Conservation (phyloP, 1,284 basidiomycete species). For the Dichomitus squalens region DNA sequence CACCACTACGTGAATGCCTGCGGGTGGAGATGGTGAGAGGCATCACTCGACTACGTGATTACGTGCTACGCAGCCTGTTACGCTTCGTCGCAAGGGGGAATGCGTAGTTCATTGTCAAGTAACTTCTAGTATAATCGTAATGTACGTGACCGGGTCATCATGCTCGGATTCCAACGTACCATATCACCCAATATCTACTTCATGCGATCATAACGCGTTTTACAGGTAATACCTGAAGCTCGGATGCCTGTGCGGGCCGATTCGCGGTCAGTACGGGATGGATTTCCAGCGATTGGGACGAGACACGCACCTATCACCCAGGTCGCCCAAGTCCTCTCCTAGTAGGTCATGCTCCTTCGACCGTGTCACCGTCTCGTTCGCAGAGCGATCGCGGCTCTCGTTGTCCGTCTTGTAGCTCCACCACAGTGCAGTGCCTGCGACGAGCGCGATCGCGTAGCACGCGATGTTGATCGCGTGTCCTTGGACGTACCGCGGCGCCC, state of each 20-base stretch:
- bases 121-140: no score
- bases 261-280: neutral
- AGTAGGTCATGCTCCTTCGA: conserved; percentile 22
- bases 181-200: neutral
- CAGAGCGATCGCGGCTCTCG: conserved; percentile 24
- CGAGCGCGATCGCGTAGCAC: conserved; percentile 31
- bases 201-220: neutral
- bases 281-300: neutral
- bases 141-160: no score
- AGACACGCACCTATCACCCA: conserved; percentile 33
- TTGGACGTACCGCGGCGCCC: conserved; percentile 36
- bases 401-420: conserved; percentile 33
- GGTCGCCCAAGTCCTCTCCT: conserved; percentile 34
- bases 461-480: conserved; percentile 36
- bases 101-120: no score
- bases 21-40: no score
- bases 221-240: conserved; percentile 32
- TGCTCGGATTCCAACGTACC: neutral
- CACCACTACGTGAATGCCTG: no score
- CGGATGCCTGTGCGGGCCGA: conserved; percentile 25
- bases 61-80: no score
- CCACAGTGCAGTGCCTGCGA: conserved; percentile 30
- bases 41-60: no score
- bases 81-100: no score
- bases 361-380: conserved; percentile 14